Conservation (phyloP, 495 filamentous ascomycete genomes). For the Ramalina peruviana region DNA sequence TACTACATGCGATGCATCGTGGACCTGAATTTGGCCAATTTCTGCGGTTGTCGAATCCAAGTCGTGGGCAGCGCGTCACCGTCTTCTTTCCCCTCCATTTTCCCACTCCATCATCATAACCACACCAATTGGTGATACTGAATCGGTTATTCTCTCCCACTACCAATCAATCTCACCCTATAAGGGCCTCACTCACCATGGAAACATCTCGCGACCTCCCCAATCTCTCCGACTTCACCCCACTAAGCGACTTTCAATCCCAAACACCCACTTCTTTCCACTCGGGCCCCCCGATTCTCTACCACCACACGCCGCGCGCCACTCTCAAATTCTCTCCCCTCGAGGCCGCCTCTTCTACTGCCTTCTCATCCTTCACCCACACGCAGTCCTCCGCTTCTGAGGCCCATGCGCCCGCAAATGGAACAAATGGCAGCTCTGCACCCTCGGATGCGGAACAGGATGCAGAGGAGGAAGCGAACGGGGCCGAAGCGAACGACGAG, state of each 20-base stretch:
- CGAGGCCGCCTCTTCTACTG: constrained; percentile 30
- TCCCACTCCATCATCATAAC: no score
- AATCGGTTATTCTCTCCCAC: no score
- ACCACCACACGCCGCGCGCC: constrained; percentile 41
- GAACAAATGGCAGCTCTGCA: constrained; percentile 16
- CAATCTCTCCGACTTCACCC: constrained; percentile 44
- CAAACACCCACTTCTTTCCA: constrained; percentile 77
- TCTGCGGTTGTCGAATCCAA: no score
- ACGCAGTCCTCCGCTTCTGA: constrained; percentile 18
- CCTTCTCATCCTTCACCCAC: constrained; percentile 33
- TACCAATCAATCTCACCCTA: no score
- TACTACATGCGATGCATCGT: no score
- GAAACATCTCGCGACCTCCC: constrained; percentile 37
- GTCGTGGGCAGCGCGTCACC: no score
- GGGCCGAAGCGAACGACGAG: constrained; percentile 28
- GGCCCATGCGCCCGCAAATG: constrained; percentile 7
- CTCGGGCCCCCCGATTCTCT: constrained; percentile 61
- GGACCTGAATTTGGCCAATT: no score
- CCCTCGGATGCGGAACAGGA: constrained; percentile 14
- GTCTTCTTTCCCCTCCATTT: no score
- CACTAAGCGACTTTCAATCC: constrained; percentile 65
- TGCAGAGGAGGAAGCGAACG: constrained; percentile 4
- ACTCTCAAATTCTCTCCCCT: constrained; percentile 16
- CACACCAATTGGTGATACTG: no score
- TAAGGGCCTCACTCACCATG: no score